These are phyloP conservation scores for Leishmania braziliensis DNA, from an alignment of 208 protist genomes.

Conservation along the genomic window DNA sequence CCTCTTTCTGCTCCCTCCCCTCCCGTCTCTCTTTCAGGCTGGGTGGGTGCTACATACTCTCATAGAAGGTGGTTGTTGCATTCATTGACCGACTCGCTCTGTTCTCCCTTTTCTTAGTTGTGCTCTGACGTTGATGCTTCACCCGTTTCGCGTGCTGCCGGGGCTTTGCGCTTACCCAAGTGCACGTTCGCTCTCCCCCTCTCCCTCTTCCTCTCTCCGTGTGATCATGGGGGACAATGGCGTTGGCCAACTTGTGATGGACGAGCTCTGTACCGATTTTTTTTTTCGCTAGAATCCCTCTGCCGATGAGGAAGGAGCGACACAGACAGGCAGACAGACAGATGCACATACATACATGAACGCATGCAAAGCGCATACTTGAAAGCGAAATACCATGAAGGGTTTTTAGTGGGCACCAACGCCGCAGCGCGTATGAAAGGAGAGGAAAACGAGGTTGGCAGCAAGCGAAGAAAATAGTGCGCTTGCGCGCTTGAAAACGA, in stretches of 20 bases:
- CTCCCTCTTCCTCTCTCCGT: not conserved
- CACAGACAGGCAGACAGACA: not conserved
- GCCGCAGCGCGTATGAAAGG: not conserved
- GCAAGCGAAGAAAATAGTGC: not conserved
- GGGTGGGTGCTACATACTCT: not conserved
- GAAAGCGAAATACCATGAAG: too few relatives aligned
- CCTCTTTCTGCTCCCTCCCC: not conserved
- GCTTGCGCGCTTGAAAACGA: not conserved
- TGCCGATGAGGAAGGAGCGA: not conserved
- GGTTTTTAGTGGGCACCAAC: not conserved
- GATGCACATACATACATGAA: not conserved
- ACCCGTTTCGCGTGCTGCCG: not conserved
- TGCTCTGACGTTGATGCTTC: not conserved
- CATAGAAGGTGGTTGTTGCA: not conserved
- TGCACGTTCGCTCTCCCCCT: not conserved
- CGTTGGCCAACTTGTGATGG: not conserved
- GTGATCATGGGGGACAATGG: not conserved
- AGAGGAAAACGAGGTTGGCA: not conserved
- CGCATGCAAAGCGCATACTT: not conserved
- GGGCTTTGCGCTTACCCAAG: too few relatives aligned
- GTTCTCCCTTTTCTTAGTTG: not conserved
- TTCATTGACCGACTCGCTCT: not conserved
- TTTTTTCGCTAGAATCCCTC: not conserved
- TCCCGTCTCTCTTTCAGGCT: not conserved
- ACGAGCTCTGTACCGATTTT: too few relatives aligned